These are phyloP conservation scores for Rhododendron henanense DNA, from an alignment of 148 eudicot genomes.

Conservation along the genomic window DNA sequence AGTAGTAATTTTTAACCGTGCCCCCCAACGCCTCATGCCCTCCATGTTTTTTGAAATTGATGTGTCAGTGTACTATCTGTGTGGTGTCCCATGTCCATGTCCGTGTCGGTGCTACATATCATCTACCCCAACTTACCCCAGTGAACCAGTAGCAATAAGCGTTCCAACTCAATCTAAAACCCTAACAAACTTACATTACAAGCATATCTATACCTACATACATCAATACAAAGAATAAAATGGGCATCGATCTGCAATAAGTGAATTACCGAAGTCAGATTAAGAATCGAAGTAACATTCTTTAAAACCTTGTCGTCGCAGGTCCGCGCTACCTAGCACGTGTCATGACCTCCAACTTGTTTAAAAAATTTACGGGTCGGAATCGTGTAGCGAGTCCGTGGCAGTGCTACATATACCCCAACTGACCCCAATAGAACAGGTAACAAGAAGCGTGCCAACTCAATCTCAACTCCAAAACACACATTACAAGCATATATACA, in stretches of 20 bases:
- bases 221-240: not conserved
- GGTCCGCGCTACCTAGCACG: not conserved
- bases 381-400: not conserved
- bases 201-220: not conserved
- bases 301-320: not conserved
- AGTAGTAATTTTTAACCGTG: not conserved
- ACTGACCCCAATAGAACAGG: not conserved
- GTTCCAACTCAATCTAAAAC: not conserved
- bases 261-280: constrained; percentile 28
- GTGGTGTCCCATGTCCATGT: not conserved
- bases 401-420: not conserved
- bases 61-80: not conserved
- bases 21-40: not conserved
- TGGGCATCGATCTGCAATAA: not conserved
- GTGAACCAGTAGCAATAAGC: not conserved
- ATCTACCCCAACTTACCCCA: not conserved
- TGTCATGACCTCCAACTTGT: not conserved
- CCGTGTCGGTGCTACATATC: not conserved
- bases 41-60: not conserved
- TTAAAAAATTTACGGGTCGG: not conserved
- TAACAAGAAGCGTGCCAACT: not conserved
- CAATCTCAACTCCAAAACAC: not conserved
- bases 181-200: too few relatives aligned
- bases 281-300: not conserved
- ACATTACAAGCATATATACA: not conserved